Evolutionary conservation across 805 yeast species (phyloP), one percentile per base, ranked within the genome.

Genomic region (Saturnispora ahearnii): DNA sequence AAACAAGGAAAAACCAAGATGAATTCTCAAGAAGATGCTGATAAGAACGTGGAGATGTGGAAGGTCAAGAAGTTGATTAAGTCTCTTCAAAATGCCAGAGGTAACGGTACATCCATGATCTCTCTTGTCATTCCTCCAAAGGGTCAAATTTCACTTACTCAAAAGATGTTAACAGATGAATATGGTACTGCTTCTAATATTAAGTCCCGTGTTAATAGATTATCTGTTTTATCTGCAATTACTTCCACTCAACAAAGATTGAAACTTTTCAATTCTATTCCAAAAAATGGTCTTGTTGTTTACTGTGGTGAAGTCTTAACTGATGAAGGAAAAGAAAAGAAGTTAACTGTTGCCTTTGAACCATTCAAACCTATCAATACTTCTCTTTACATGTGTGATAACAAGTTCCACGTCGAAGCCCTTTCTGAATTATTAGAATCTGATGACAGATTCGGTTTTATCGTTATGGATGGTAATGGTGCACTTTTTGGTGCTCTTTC

Each of bases 401-500:
- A 90, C 73, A 91, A 91, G 68, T 93, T 93, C 76, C 99, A 93
- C 68, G 95, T 96, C 30, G 99, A 93, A 72, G 97, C 96, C 6
- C 77, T 93, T 49, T 78, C 95, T 43, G 99, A 93, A 72, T 77
- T 93, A 63, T 76, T 93, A 56, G 97, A 93, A 73, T 82, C 88
- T 57, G 99, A 93, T 70, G 96, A 95, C 67, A 81, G 86, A 69
- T 93, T 91, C 60, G 99, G 99, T 46, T 93, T 93, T 72, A 95
- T 93, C 60, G 84, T 93, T 62, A 93, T 93, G 99, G 99, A 93
- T 72, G 99, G 99, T 87, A 89, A 90, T 68, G 99, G 99, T 53
- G 87, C 96, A 3, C 74, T 93, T 58, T 93, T 93, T 60, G 99
- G 99, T 71, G 78, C 95, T 18, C 81, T 93, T 50, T 82, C 95